Percentiles rank a stretch among this genome's conserved stretches.
Evolutionary conservation across 371 early-diverging fungal species (phyloP).

Genomic region (Nematocida parisii): DNA sequence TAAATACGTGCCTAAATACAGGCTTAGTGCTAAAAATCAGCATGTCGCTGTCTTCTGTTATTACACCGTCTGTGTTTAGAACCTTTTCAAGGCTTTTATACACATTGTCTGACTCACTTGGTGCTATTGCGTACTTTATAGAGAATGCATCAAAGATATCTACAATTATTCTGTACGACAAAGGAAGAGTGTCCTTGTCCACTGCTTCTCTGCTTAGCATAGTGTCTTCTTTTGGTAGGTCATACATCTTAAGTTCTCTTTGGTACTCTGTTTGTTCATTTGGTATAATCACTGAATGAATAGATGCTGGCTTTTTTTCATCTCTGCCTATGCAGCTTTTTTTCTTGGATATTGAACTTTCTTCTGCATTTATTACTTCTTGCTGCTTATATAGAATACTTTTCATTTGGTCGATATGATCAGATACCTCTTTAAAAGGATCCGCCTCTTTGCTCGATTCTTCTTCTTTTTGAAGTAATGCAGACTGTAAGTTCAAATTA

Average conservation of each 20-base stretch:
- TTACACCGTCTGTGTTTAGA: slow-evolving; percentile 76
- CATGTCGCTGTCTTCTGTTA: slow-evolving; percentile 96
- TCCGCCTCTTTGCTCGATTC: not conserved
- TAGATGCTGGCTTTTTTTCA: not conserved
- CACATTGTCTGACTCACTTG: slow-evolving; percentile 45
- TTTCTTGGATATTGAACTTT: not conserved
- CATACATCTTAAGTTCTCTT: slow-evolving; percentile 23
- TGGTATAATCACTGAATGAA: not conserved
- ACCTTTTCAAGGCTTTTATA: slow-evolving; percentile 30
- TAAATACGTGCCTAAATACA: slow-evolving; percentile 90
- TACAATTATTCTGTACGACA: slow-evolving; percentile 19
- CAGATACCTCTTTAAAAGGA: not conserved
- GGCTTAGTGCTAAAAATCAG: slow-evolving; percentile 84
- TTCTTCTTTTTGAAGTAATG: not conserved
- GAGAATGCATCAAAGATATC: slow-evolving; percentile 36
- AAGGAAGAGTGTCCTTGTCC: slow-evolving; percentile 31
- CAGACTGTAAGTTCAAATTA: slow-evolving; percentile 12
- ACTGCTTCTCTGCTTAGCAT: slow-evolving; percentile 11
- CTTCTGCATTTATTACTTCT: not conserved
- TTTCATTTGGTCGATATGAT: slow-evolving; percentile 1
- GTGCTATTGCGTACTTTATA: slow-evolving; percentile 38
- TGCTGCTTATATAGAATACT: not conserved
- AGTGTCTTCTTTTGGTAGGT: slow-evolving; percentile 10
- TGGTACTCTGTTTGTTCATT: slow-evolving; percentile 37
- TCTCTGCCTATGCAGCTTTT: not conserved